These are phyloP conservation scores for Globisporangium polare DNA, from an alignment of 352 stramenopile genomes.

Conservation along the genomic window DNA sequence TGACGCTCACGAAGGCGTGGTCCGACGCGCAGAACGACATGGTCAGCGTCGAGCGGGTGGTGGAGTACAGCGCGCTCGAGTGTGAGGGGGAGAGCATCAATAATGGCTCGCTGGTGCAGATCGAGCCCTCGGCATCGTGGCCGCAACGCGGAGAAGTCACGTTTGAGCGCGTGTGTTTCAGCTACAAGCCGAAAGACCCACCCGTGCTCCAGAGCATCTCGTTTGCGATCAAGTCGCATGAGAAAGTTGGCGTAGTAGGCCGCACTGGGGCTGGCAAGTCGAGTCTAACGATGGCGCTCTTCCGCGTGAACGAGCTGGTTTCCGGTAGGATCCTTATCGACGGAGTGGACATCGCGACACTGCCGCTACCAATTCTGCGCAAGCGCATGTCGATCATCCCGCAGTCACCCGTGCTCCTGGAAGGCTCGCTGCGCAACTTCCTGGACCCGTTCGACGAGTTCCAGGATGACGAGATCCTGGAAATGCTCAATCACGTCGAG, in stretches of 20 bases:
- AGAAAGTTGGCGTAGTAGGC: conserved; percentile 74
- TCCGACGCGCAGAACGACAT: conserved; percentile 37
- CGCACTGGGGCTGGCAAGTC: conserved; percentile 67
- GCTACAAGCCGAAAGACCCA: conserved; percentile 53
- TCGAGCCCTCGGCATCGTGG: conserved; percentile 42
- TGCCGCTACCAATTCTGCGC: conserved; percentile 72
- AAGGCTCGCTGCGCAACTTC: conserved; percentile 77
- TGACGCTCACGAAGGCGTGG: conserved; percentile 30
- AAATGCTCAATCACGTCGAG: conserved; percentile 25
- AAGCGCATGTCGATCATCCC: conserved; percentile 40
- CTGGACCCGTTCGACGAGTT: conserved; percentile 86
- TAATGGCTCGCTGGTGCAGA: conserved; percentile 8
- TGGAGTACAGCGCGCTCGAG: conserved; percentile 36
- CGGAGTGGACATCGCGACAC: conserved; percentile 59
- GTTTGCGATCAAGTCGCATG: conserved; percentile 45
- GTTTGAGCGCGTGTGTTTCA: conserved; percentile 55
- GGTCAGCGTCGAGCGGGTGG: conserved; percentile 41
- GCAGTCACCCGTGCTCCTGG: conserved; percentile 90
- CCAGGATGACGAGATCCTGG: conserved; percentile 51
- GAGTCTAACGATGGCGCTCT: conserved; percentile 71
- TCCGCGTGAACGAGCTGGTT: conserved; percentile 77
- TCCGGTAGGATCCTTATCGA: conserved; percentile 68
- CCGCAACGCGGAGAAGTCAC: conserved; percentile 55
- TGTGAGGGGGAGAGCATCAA: conserved; percentile 15
- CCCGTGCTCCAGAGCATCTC: conserved; percentile 24